These are phyloP conservation scores for Leccinum longicurvipes DNA, from an alignment of 768 basidiomycete genomes.

Conservation along the genomic window DNA sequence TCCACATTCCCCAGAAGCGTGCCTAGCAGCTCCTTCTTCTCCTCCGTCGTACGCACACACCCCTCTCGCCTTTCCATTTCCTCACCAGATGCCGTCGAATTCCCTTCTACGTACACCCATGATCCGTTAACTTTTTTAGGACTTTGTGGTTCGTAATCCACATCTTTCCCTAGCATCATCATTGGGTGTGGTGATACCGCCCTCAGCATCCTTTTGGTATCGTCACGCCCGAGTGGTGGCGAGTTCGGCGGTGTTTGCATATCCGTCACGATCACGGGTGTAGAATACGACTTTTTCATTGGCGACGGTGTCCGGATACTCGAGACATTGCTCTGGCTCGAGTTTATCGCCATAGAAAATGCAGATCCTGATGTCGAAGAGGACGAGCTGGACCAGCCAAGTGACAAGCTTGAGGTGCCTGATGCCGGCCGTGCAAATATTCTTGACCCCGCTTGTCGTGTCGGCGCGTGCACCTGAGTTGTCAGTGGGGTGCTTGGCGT, in stretches of 20 bases:
- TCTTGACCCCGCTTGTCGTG: slow-evolving; percentile 17
- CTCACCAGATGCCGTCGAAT: slow-evolving; percentile 12
- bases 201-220: slow-evolving; percentile 16
- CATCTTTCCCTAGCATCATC: slow-evolving; percentile 65
- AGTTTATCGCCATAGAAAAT: slow-evolving; percentile 39
- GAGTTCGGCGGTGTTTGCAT: slow-evolving; percentile 23
- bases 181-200: slow-evolving; percentile 41
- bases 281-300: slow-evolving; percentile 35
- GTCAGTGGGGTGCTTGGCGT: slow-evolving; percentile 31
- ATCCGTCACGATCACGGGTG: slow-evolving; percentile 14
- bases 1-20: slow-evolving; percentile 90
- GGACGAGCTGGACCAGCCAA: slow-evolving; percentile 25
- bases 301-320: slow-evolving; percentile 39
- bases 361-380: slow-evolving; percentile 34
- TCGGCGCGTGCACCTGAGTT: slow-evolving; percentile 24
- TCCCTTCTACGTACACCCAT: slow-evolving; percentile 30
- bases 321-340: slow-evolving; percentile 28
- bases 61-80: slow-evolving; percentile 6
- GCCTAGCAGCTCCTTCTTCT: slow-evolving; percentile 79
- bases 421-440: slow-evolving; percentile 25
- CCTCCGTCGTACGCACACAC: slow-evolving; percentile 58
- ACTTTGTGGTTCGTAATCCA: slow-evolving; percentile 71
- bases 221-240: slow-evolving; percentile 28
- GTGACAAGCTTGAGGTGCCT: slow-evolving; percentile 15
- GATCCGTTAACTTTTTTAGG: slow-evolving; percentile 52